Conservation (phyloP, 495 filamentous ascomycete genomes). For the Hypoxylon intermedium region DNA sequence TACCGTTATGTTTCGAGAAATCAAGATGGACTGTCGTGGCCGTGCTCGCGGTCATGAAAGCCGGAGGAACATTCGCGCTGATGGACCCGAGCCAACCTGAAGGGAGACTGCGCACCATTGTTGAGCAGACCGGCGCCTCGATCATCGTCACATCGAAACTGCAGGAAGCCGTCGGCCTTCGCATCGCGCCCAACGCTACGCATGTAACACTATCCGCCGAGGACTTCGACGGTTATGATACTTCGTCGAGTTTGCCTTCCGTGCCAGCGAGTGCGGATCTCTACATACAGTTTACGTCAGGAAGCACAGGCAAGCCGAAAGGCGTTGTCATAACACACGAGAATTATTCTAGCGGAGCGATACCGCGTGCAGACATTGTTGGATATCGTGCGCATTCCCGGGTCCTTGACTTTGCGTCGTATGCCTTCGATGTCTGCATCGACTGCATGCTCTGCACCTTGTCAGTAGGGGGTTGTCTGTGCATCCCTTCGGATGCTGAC, state of each 20-base stretch:
- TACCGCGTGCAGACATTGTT: slow-evolving; percentile 49
- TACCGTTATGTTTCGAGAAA: slow-evolving; percentile 65
- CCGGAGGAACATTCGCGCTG: slow-evolving; percentile 55
- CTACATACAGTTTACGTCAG: slow-evolving; percentile 58
- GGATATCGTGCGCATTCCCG: slow-evolving; percentile 49
- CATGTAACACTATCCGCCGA: slow-evolving; percentile 36
- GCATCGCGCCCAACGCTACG: slow-evolving; percentile 37
- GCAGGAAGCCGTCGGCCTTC: slow-evolving; percentile 41
- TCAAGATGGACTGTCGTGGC: slow-evolving; percentile 60
- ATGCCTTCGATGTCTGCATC: slow-evolving; percentile 60
- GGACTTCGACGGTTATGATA: slow-evolving; percentile 10
- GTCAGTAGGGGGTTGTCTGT: slow-evolving; percentile 65
- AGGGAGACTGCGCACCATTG: slow-evolving; percentile 60
- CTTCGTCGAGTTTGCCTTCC: slow-evolving; percentile 23
- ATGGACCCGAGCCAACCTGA: slow-evolving; percentile 53
- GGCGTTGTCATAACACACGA: slow-evolving; percentile 53
- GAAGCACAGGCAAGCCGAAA: slow-evolving; percentile 58
- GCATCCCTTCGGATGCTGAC: slow-evolving; percentile 63
- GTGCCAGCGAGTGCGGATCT: slow-evolving; percentile 43
- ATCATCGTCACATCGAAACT: slow-evolving; percentile 62
- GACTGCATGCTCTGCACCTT: slow-evolving; percentile 60
- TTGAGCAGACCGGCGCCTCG: slow-evolving; percentile 56
- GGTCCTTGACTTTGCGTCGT: slow-evolving; percentile 59
- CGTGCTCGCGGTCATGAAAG: slow-evolving; percentile 60
- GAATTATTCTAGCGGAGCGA: slow-evolving; percentile 51